A percentile compares a stretch with the other conserved stretches of the same genome.
phyloP scores from a whole-genome alignment of 257 asterid species.

The Fraxinus quadrangulata region DNA sequence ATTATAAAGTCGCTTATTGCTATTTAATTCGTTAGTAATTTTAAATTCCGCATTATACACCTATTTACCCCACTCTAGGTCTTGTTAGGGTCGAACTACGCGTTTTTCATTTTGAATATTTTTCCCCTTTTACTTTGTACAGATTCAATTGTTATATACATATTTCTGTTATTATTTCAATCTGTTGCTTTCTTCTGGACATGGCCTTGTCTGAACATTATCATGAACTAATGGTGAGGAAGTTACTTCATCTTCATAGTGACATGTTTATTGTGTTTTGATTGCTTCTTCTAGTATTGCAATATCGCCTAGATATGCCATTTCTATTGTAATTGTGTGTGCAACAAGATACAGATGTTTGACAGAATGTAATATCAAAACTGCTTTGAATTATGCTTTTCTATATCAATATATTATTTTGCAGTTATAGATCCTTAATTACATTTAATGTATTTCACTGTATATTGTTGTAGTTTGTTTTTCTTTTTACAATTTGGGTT shows the following conservation, averaged over 20 bases:
- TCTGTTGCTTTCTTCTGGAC: not conserved
- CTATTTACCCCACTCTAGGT: too few relatives aligned
- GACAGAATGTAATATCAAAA: not conserved
- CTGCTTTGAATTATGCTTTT: not conserved
- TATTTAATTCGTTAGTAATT: too few relatives aligned
- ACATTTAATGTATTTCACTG: too few relatives aligned
- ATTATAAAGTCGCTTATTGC: too few relatives aligned
- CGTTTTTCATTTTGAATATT: not conserved
- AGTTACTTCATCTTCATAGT: not conserved
- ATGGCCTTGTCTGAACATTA: not conserved
- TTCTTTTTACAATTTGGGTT: too few relatives aligned
- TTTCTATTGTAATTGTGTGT: too few relatives aligned
- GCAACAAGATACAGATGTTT: not conserved
- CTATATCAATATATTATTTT: too few relatives aligned
- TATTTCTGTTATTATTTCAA: not conserved
- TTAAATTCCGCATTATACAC: too few relatives aligned
- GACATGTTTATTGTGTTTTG: not conserved
- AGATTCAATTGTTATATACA: conserved; percentile 9
- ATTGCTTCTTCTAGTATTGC: not conserved
- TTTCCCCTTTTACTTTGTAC: not conserved
- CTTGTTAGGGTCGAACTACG: too few relatives aligned
- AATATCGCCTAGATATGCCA: not conserved
- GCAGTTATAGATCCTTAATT: not conserved
- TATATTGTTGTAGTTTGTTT: too few relatives aligned
- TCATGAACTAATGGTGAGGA: not conserved